A percentile compares a stretch with the other conserved stretches of the same genome.
Evolutionary conservation across 169 alveolate genomes (phyloP).

Genomic region (Plasmodium vinckei): DNA sequence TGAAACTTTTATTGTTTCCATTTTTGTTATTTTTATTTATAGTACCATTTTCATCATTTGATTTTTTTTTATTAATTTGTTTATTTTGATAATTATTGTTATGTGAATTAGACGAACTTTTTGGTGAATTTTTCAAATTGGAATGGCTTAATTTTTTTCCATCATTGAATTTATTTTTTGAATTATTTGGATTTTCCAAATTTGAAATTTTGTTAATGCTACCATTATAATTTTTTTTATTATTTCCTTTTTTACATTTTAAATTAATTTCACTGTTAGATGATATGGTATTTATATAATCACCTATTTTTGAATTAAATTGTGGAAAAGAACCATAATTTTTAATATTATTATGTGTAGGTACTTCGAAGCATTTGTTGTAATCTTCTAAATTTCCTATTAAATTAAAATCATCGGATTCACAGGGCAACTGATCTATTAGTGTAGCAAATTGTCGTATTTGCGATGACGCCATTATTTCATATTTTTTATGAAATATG

Average conservation of each 20-base stretch:
- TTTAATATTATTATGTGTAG: constrained; percentile 26
- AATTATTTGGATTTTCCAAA: constrained; percentile 15
- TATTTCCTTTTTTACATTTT: constrained; percentile 17
- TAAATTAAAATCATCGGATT: constrained; percentile 59
- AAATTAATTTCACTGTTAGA: constrained; percentile 21
- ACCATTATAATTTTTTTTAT: constrained; percentile 11
- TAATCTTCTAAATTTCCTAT: constrained; percentile 69
- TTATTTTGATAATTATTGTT: constrained; percentile 15
- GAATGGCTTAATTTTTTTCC: constrained; percentile 8
- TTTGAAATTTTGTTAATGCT: constrained; percentile 23
- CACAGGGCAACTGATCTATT: constrained; percentile 74
- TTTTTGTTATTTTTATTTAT: constrained; percentile 16
- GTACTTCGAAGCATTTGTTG: constrained; percentile 28
- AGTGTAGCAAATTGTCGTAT: constrained; percentile 75
- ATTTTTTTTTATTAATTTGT: constrained; percentile 10
- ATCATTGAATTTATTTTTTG: constrained; percentile 23
- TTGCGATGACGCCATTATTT: constrained; percentile 75
- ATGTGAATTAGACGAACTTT: constrained; percentile 22
- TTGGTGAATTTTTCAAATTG: constrained; percentile 3
- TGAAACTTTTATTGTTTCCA: constrained; percentile 19
- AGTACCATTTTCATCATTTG: constrained; percentile 22
- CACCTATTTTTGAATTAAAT: constrained; percentile 30
- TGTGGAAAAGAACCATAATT: constrained; percentile 21
- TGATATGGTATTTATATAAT: constrained; percentile 36
- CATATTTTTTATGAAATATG: constrained; percentile 28